Percentiles rank a stretch among this genome's conserved stretches.
Conservation (phyloP, 352 stramenopile genomes). For the Pythium phragmiticola region DNA sequence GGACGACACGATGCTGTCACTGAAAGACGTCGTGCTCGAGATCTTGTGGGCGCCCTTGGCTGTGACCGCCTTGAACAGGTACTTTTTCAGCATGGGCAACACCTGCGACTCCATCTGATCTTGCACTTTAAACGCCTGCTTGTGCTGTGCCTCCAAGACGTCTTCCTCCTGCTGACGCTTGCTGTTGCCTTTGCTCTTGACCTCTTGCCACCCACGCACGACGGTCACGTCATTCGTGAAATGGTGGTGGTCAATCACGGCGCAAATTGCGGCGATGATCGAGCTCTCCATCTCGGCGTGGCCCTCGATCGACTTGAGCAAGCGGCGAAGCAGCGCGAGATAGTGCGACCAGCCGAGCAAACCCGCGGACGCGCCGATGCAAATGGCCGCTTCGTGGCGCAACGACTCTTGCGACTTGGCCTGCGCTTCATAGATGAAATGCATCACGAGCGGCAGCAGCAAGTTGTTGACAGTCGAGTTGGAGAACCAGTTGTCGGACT, state of each 20-base stretch:
- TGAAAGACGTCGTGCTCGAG: constrained; percentile 35
- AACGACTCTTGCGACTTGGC: constrained; percentile 92
- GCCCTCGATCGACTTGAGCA: constrained; percentile 91
- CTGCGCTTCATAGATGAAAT: constrained; percentile 95
- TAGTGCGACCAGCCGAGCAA: constrained; percentile 97
- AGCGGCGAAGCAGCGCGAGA: constrained; percentile 86
- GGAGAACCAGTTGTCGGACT: constrained; percentile 45
- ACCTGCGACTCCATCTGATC: constrained; percentile 78
- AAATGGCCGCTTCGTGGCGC: constrained; percentile 92
- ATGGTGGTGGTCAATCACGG: constrained; percentile 96
- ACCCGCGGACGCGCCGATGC: constrained; percentile 88
- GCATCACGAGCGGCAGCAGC: constrained; percentile 93
- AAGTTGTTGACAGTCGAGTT: constrained; percentile 92
- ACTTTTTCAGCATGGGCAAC: constrained; percentile 83
- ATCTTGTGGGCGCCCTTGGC: constrained; percentile 61
- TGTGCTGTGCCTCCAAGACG: constrained; percentile 23
- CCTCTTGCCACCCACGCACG: constrained; percentile 23
- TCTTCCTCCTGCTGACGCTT: constrained; percentile 15
- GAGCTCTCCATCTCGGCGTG: constrained; percentile 92
- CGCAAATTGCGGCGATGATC: constrained; percentile 91
- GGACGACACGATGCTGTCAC: constrained; percentile 52
- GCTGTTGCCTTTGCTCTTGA: constrained; percentile 11
- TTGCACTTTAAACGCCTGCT: constrained; percentile 61
- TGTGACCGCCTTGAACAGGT: constrained; percentile 86
- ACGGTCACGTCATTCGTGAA: constrained; percentile 63